Evolutionary conservation across 768 basidiomycete genomes (phyloP), one percentile per base, ranked within the genome.

Genomic region (Peribolospora kevripleyi): DNA sequence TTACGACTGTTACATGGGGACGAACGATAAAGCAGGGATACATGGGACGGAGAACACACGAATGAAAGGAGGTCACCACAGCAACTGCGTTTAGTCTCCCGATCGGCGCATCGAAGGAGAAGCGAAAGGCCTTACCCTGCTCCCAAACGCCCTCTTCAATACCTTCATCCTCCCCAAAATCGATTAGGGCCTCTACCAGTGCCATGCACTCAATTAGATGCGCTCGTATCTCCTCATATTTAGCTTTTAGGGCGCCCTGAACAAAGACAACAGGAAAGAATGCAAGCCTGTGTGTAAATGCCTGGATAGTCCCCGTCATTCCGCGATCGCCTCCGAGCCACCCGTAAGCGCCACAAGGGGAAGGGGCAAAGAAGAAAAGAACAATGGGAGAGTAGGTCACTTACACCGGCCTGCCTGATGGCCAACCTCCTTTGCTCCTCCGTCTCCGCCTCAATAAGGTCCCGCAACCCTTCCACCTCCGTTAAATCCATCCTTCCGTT

Each of bases 151-250:
- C 79, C n/a, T 81, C 81, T 62, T 88, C 85, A 46, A 90, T 75
- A 42, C 84, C 82, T 62, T 90, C 87, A 10, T 80, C 82, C 68
- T 93, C 87, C 5, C 84, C 84, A 66, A 90, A 93, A 65, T 91
- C 87, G 54, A 93, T 88, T 14, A 90, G 68, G 1, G 87, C 88
- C 67, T 93, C 88, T 4, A 85, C 71, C 58, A 78, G 74, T 8
- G 87, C 78, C 25, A 86, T 74, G 51, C 80, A 81, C 39, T 75
- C 71, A 36, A 91, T 75, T 13, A 84, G 78, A 9, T 76, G 73
- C 6, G 67, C 66, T 53, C 87, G 71, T 51, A 91, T 66, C 4
- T 72, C 63, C 50, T 83, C 78, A 57, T 81, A 81, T 51, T 74
- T 73, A 7, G 69, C 68, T 51, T 75, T 71, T 40, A 75, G 73